These are phyloP conservation scores for Tanacetum coccineum DNA, from an alignment of 129 eudicot species.

Conservation along the genomic window DNA sequence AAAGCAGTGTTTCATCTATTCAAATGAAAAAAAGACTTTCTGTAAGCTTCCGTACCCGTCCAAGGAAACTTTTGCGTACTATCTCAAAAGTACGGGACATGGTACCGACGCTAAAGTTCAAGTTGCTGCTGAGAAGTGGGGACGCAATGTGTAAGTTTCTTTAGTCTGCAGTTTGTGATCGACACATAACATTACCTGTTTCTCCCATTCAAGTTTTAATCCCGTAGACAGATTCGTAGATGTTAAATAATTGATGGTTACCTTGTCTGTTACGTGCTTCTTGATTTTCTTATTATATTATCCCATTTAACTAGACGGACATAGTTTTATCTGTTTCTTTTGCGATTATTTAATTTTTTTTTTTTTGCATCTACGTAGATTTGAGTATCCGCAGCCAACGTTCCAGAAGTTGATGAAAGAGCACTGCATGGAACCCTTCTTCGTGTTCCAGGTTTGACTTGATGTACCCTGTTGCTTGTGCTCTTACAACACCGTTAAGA, in stretches of 20 bases:
- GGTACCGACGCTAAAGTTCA: constrained; percentile 89
- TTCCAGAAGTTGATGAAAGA: constrained; percentile 84
- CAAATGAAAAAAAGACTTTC: constrained; percentile 69
- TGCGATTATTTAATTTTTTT: background rate
- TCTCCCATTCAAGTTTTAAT: too few relatives aligned
- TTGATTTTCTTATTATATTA: background rate
- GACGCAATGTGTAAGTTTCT: constrained; percentile 82
- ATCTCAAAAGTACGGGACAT: constrained; percentile 78
- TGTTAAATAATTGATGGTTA: too few relatives aligned
- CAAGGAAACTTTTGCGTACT: constrained; percentile 83
- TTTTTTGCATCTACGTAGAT: constrained; percentile 41
- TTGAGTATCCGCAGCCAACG: constrained; percentile 99
- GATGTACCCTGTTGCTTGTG: background rate
- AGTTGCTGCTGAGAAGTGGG: constrained; percentile 94
- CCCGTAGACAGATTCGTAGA: too few relatives aligned
- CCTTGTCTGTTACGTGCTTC: background rate
- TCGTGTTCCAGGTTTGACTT: constrained; percentile 87
- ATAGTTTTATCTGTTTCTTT: too few relatives aligned
- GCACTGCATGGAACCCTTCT: constrained; percentile 96
- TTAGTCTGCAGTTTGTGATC: too few relatives aligned
- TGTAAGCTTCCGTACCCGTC: constrained; percentile 92
- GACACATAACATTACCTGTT: background rate
- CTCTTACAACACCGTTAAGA: background rate
- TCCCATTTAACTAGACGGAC: constrained; percentile 1
- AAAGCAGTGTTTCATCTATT: constrained; percentile 87